Evolutionary conservation across 768 basidiomycete species (phyloP), one percentile per base, ranked within the genome.

Genomic region (Rubroboletus pulcherrimus): DNA sequence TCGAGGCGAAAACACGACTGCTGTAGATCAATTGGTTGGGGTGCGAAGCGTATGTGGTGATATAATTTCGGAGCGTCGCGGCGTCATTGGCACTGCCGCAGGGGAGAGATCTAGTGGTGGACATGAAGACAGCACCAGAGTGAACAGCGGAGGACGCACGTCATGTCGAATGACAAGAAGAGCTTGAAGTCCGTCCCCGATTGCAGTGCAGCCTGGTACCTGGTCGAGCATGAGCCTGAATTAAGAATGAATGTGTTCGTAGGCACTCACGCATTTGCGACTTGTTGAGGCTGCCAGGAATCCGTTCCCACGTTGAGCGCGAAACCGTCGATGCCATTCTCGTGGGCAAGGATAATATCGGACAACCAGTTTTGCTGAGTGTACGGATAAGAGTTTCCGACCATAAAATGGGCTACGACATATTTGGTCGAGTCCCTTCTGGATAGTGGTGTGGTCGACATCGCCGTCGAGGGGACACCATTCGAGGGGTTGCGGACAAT

Each of bases 121-220:
- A 45, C 43, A 44, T 59, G 29, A 49, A 38, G 26, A 47, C 35
- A 39, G 7, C 5, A 49, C 37, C 2, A 39, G 31, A n/a, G 44
- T 12, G 24, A 33, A 52, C 5, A 39, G 42, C 4, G 38, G 47
- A 26, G 47, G 24, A 78, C 77, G 61, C 62, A 87, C 84, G 83
- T 73, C 89, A 89, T 90, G 64, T 92, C 90, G 47, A 91, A 81
- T 14, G 86, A 89, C 56, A 91, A 63, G 71, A 90, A 91, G 48
- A 92, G 73, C 66, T 87, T 84, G 76, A 91, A 90, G 49, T 75
- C 74, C 10, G 80, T 73, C 17, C 75, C 78, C 26, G 77, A 77
- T 47, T 78, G 73, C 17, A 65, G 64, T 4, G 86, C 86, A 33
- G 85, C 83, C 42, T 76, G 65, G 64, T 82, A 89, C 14, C 83